These are phyloP conservation scores for Talaromyces sp. DNA, from an alignment of 2,329 filamentous ascomycete species.

Conservation along the genomic window DNA sequence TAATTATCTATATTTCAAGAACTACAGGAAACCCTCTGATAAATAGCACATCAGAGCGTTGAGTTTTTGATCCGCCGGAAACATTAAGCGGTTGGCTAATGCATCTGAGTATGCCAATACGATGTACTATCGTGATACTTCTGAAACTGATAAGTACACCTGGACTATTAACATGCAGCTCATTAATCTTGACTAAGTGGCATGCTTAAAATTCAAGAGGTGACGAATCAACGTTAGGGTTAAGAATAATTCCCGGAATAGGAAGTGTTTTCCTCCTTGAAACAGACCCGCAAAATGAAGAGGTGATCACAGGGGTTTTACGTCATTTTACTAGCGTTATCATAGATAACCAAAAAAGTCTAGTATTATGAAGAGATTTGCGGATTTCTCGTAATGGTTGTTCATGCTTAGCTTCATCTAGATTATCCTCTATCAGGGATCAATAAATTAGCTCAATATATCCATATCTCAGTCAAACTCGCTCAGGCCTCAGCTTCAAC, in stretches of 20 bases:
- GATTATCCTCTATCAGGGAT: not conserved
- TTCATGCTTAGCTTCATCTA: not conserved
- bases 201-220: not conserved
- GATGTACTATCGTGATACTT: not conserved
- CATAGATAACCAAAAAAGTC: too few relatives aligned
- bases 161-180: not conserved
- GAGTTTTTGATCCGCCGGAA: not conserved
- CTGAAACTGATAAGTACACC: not conserved
- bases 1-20: not conserved
- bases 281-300: not conserved
- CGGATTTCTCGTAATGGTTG: not conserved
- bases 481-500: not conserved
- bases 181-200: not conserved
- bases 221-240: not conserved
- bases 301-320: not conserved
- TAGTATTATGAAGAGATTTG: not conserved
- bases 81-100: not conserved
- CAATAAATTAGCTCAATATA: not conserved
- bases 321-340: not conserved
- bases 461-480: not conserved
- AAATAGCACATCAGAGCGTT: not conserved
- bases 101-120: not conserved
- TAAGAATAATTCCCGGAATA: conserved; percentile 1
- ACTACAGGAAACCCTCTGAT: not conserved
- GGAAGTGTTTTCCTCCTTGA: conserved; percentile 8